Base-by-base conservation (phyloP, 2,329 filamentous ascomycete species). In the Coniella vitis region DNA sequence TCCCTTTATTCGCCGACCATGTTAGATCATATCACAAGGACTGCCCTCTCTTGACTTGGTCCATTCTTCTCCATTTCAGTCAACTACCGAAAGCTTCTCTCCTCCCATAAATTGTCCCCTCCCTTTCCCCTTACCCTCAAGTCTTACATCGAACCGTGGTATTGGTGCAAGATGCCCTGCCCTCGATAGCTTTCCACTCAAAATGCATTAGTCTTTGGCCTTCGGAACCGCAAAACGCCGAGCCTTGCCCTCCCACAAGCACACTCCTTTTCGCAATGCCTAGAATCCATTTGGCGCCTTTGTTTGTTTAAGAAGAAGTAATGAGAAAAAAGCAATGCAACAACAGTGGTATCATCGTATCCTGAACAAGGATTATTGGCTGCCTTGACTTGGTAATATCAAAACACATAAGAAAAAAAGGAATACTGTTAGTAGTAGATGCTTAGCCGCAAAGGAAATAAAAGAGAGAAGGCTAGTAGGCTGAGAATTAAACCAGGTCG, bases 301-400 rank as follows among this genome's bases (percentile, higher is more conserved):
- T 29, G 25, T 5, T 29, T 29, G 25, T 5, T 29, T 29, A 10
- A 5, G 25, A 29, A 10, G 10, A 29, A 29, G 5, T 29, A 29
- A 10, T 5, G 10, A n/a, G 14, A 22, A 10, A 20, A 17, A n/a
- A 31, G 10, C 21, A 21, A 35, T 31, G 40, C 22, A 35, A 45
- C 47, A 16, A 44, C 31, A 16, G 16, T 42, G 38, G 43, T 46
- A 41, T 54, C 48, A 41, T 51, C 48, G 48, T 51, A 55, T 53
- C 51, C 46, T 46, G 36, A 45, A 53, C 32, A 8, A 31, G 40
- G 17, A 4, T 16, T 16, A n/a, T 31, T 12, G 25, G 25, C 25
- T 29, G 10, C 34, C 25, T 29, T 29, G 25, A 10, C 25, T 29
- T 10, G 25, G 10, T 29, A 29, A 10, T 10, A 10, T 29, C 25